Percentiles rank a stretch among this genome's conserved stretches.
Conservation (phyloP, 2,329 filamentous ascomycete genomes). For the Penicillium sp. region DNA sequence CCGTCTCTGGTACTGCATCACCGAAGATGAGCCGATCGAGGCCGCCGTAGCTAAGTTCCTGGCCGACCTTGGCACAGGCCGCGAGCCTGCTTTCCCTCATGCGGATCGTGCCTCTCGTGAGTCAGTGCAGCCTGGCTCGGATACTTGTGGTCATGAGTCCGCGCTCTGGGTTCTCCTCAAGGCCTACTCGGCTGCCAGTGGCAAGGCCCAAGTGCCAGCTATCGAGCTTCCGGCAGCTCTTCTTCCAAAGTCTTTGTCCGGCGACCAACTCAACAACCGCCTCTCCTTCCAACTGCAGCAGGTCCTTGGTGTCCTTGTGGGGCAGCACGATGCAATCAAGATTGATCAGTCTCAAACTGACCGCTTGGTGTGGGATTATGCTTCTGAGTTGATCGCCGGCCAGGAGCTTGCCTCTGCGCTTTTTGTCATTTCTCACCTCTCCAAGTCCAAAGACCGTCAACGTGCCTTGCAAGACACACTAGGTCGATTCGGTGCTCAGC, state of each 20-base stretch:
- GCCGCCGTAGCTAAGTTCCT: constrained; percentile 67
- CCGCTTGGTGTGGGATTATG: constrained; percentile 59
- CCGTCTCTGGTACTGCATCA: constrained; percentile 79
- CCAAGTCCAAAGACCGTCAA: constrained; percentile 55
- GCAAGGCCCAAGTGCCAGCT: constrained; percentile 28
- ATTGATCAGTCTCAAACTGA: constrained; percentile 58
- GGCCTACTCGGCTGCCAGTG: constrained; percentile 57
- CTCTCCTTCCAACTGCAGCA: constrained; percentile 81
- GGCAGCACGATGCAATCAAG: constrained; percentile 47
- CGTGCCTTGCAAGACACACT: constrained; percentile 67
- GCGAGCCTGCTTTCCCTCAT: constrained; percentile 63
- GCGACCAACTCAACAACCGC: constrained; percentile 67
- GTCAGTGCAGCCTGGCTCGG: constrained; percentile 57
- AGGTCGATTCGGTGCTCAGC: constrained; percentile 61
- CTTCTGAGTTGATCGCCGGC: constrained; percentile 46
- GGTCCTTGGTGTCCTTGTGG: constrained; percentile 48
- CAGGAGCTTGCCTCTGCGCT: constrained; percentile 64
- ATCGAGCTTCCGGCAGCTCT: constrained; percentile 61
- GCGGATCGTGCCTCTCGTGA: too few relatives aligned
- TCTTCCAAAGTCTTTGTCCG: constrained; percentile 68
- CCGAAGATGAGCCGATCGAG: constrained; percentile 61
- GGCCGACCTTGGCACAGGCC: constrained; percentile 63
- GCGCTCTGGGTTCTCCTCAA: constrained; percentile 82
- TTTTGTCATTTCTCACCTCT: constrained; percentile 75
- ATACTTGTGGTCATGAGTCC: constrained; percentile 57